These are phyloP conservation scores for Astragalus membranaceus DNA, from an alignment of 306 rosid genomes.

Conservation along the genomic window DNA sequence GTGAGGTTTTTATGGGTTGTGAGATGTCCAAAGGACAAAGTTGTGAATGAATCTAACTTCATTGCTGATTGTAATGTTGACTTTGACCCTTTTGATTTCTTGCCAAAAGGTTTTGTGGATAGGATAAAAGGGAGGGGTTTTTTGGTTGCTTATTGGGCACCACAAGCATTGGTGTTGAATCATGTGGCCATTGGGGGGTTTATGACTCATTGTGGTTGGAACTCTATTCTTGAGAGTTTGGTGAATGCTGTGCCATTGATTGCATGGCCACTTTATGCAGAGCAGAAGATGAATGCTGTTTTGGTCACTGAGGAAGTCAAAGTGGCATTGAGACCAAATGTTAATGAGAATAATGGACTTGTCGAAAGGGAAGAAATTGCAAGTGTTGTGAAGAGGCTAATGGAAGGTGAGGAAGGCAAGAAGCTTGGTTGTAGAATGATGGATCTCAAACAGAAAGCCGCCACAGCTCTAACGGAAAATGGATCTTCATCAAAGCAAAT, in stretches of 20 bases:
- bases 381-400: slow-evolving; percentile 5
- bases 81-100: not conserved
- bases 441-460: slow-evolving; percentile 1
- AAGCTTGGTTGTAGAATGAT: not conserved
- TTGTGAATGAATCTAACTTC: not conserved
- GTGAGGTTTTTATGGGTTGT: slow-evolving; percentile 15
- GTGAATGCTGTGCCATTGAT: slow-evolving; percentile 17
- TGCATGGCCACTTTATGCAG: slow-evolving; percentile 26
- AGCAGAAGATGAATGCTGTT: slow-evolving; percentile 20
- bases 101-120: slow-evolving; percentile 47
- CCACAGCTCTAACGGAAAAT: not conserved
- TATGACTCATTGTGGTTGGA: slow-evolving; percentile 33
- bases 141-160: slow-evolving; percentile 22
- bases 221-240: slow-evolving; percentile 20
- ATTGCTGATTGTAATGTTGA: not conserved
- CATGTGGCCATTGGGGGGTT: slow-evolving; percentile 28
- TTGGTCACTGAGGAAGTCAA: not conserved
- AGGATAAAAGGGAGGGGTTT: slow-evolving; percentile 18
- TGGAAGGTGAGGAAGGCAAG: slow-evolving; percentile 18
- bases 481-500: slow-evolving; percentile 19
- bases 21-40: not conserved
- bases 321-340: slow-evolving; percentile 17
- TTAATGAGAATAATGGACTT: not conserved
- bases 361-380: slow-evolving; percentile 23
- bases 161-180: slow-evolving; percentile 17